Evolutionary conservation across 345 rosid species (phyloP), one percentile per base, ranked within the genome.

Genomic region (Camelina sativa): DNA sequence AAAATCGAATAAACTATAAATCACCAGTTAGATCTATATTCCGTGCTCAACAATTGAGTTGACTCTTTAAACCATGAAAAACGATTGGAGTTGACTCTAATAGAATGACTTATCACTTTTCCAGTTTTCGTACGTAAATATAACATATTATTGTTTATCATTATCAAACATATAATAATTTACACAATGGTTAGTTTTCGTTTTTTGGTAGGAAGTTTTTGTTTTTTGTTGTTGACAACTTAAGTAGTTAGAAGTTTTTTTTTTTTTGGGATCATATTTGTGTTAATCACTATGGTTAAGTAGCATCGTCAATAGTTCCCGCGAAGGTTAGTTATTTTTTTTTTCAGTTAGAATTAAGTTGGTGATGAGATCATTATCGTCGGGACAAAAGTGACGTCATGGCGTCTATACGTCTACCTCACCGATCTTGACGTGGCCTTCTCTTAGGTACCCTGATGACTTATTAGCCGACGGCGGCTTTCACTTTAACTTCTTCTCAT

Each of bases 351-450:
- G 8, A 50, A 50, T n/a, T 5, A 43, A 23, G 55, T 32, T 51
- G 35, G 78, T 75, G 79, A 59, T 75, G 79, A 59, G 47, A 52
- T 68, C 79, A 52, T 6, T 15, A 67, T 75, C 62, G 19, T 7
- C 22, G 79, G 74, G 79, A 11, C 55, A 50, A 50, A 25, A 48
- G 76, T 71, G 72, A 64, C 57, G 72, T 77, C 76, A 77, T 50
- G 80, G 76, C 80, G 76, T 70, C 80, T 71, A 64, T 57, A 25
- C 11, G 72, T 77, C 80, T 17, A 57, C 52, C 6, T 77, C 76
- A 64, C 22, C 47, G 23, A 48, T 57, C 30, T 20, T 19, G 56
- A 77, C 76, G 76, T 77, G 72, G 76, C 72, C 22, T 23, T 48
- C 16, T 30, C 5, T 71, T 71, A 4, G 46, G 50, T 75, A 25